A percentile compares a stretch with the other conserved stretches of the same genome.
Conservation (phyloP, 805 yeast genomes). For the Wickerhamiella dianesei region DNA sequence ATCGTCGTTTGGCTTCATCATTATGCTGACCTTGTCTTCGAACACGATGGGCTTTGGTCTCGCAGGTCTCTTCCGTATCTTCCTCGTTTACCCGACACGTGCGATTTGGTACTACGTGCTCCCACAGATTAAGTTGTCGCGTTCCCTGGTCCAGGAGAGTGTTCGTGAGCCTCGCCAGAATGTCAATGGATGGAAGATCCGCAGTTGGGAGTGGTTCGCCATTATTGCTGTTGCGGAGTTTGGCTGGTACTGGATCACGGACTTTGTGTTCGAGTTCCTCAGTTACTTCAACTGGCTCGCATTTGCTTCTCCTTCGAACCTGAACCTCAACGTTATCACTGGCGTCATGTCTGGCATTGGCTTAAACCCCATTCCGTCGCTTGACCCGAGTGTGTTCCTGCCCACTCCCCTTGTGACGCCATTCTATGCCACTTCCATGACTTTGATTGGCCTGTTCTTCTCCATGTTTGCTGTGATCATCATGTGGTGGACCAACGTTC, state of each 20-base stretch:
- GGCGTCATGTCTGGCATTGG: slow-evolving; percentile 37
- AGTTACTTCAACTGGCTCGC: slow-evolving; percentile 50
- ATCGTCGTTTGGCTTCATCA: slow-evolving; percentile 35
- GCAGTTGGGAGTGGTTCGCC: slow-evolving; percentile 38
- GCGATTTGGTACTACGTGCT: slow-evolving; percentile 42
- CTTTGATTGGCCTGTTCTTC: slow-evolving; percentile 26
- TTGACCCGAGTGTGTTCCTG: slow-evolving; percentile 34
- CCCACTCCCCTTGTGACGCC: slow-evolving; percentile 31
- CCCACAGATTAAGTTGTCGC: slow-evolving; percentile 37
- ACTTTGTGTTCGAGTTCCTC: slow-evolving; percentile 46
- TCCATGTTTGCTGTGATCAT: slow-evolving; percentile 21
- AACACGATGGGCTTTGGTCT: slow-evolving; percentile 55
- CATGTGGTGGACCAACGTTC: slow-evolving; percentile 34
- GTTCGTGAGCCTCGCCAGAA: slow-evolving; percentile 1
- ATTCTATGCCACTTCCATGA: slow-evolving; percentile 27
- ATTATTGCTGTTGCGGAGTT: slow-evolving; percentile 32
- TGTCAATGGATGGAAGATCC: slow-evolving; percentile 49
- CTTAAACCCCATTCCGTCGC: slow-evolving; percentile 36
- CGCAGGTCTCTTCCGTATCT: slow-evolving; percentile 51
- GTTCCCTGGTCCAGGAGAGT: slow-evolving; percentile 27
- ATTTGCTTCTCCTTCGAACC: slow-evolving; percentile 42
- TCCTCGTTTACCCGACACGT: slow-evolving; percentile 39
- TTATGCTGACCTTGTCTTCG: slow-evolving; percentile 39
- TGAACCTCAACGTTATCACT: slow-evolving; percentile 44
- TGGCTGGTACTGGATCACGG: slow-evolving; percentile 55